Evolutionary conservation across 495 filamentous ascomycete species (phyloP).

Genomic region (Glutinoglossum americanum): DNA sequence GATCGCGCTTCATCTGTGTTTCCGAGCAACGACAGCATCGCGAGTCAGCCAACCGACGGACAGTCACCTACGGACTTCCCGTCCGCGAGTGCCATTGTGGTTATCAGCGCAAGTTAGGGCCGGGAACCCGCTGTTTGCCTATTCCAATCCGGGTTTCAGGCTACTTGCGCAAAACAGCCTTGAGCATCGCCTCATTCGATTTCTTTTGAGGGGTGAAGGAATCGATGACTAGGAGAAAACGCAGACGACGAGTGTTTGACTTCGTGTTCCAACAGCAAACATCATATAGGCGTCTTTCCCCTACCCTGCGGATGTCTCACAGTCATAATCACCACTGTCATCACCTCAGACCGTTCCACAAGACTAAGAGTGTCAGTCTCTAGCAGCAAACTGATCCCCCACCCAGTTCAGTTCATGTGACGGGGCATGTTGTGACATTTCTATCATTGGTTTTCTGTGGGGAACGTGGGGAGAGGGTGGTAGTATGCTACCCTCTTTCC

Average conservation of each 20-base stretch:
- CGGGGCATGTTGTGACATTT: background rate
- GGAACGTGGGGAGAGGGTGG: background rate
- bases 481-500: background rate
- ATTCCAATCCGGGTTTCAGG: background rate
- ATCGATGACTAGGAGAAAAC: background rate
- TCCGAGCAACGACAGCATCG: background rate
- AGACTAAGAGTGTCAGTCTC: background rate
- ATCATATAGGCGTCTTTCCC: background rate
- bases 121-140: background rate
- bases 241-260: background rate
- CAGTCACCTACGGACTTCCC: background rate
- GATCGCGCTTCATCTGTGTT: background rate
- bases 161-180: background rate
- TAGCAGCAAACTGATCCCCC: background rate
- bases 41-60: background rate
- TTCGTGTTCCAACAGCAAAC: background rate
- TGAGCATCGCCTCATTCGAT: background rate
- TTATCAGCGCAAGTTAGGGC: background rate
- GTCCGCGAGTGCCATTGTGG: background rate
- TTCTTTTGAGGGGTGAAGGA: background rate
- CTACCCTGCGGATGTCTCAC: background rate
- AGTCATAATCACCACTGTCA: background rate
- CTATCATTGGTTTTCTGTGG: background rate
- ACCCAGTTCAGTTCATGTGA: background rate
- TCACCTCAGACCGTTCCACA: background rate